Percentiles rank a stretch among this genome's conserved stretches.
These are phyloP conservation scores for Erythrophleum fordii DNA, from an alignment of 306 rosid species.

Conservation along the genomic window DNA sequence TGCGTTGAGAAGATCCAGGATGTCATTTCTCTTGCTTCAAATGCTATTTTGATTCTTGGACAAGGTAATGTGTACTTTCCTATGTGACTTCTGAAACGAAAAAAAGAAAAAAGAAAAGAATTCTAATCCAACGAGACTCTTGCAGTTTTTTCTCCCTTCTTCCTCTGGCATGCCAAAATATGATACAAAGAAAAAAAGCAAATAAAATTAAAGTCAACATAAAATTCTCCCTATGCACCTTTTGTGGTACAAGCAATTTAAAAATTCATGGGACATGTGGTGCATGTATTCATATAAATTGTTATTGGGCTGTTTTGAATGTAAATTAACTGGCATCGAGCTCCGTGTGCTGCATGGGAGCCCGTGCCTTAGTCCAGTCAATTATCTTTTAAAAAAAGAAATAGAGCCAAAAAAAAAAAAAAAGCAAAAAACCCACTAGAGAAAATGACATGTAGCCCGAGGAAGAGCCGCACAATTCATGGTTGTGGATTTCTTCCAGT, in stretches of 20 bases:
- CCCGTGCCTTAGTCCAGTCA: no score
- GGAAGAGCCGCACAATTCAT: no score
- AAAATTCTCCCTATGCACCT: constrained; percentile 4
- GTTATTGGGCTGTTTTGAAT: no score
- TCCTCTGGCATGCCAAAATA: constrained; percentile 3
- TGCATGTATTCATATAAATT: no score
- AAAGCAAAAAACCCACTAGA: no score
- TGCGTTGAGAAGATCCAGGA: constrained; percentile 77
- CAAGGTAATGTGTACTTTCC: constrained; percentile 60
- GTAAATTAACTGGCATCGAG: no score
- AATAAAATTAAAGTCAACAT: not conserved
- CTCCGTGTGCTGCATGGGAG: no score
- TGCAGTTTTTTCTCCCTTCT: constrained; percentile 16
- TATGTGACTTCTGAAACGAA: not conserved
- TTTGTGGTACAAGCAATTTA: not conserved
- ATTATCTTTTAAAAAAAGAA: no score
- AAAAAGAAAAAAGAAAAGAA: not conserved
- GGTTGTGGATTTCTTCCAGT: no score
- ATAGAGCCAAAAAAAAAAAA: no score
- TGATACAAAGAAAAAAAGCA: not conserved
- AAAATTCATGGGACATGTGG: no score
- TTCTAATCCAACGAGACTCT: constrained; percentile 11
- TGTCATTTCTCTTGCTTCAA: constrained; percentile 60
- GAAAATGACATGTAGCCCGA: no score
- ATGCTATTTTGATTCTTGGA: constrained; percentile 82